Conservation (phyloP, 2,329 filamentous ascomycete species). For the Fusarium pilosicola region DNA sequence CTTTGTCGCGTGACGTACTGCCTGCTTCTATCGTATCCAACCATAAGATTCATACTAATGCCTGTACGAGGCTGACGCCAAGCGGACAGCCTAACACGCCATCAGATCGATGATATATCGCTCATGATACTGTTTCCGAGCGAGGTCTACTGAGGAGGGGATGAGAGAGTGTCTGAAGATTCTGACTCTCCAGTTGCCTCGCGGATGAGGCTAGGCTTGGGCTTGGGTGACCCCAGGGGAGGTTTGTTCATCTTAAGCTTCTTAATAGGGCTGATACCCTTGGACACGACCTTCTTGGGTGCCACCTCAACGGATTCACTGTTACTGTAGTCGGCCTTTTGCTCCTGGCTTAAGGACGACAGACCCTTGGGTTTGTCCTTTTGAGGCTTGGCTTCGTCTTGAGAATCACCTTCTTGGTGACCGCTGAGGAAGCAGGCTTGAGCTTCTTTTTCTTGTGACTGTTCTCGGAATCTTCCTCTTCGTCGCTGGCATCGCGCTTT, state of each 20-base stretch:
- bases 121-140: background rate
- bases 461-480: slow-evolving; percentile 63
- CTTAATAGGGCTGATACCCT: slow-evolving; percentile 54
- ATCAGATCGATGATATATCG: background rate
- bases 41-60: slow-evolving; percentile 10
- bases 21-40: slow-evolving; percentile 45
- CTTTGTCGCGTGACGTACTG: slow-evolving; percentile 24
- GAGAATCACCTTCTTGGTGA: slow-evolving; percentile 65
- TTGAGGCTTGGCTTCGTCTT: slow-evolving; percentile 63
- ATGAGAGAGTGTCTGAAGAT: slow-evolving; percentile 66
- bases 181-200: slow-evolving; percentile 64
- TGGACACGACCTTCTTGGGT: slow-evolving; percentile 50
- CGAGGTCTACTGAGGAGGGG: slow-evolving; percentile 53
- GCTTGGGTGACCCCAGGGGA: slow-evolving; percentile 58
- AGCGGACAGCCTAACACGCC: background rate
- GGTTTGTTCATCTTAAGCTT: slow-evolving; percentile 58
- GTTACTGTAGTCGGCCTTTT: slow-evolving; percentile 50
- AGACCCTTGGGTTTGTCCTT: slow-evolving; percentile 66
- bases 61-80: background rate
- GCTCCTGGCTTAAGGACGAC: slow-evolving; percentile 62
- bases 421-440: slow-evolving; percentile 52
- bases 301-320: slow-evolving; percentile 45
- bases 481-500: slow-evolving; percentile 67
- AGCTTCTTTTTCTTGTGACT: slow-evolving; percentile 68
- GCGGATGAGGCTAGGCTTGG: slow-evolving; percentile 56